phyloP scores from a whole-genome alignment of 495 filamentous ascomycete species.

The Rhizodiscina lignyota region DNA sequence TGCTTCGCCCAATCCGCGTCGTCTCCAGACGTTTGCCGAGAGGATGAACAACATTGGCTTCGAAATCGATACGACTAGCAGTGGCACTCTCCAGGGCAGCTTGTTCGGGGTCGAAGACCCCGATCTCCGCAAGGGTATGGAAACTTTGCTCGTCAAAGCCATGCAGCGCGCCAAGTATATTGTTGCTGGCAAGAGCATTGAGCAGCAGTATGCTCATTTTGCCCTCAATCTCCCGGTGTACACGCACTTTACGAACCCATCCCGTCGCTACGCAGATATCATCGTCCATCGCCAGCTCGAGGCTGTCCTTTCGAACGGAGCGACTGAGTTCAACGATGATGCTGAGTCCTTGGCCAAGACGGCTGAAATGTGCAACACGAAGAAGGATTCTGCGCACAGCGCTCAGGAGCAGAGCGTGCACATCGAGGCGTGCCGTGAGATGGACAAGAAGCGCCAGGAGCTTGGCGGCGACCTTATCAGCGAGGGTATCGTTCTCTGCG shows the following conservation, averaged over 20 bases:
- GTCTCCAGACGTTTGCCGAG: conserved; percentile 78
- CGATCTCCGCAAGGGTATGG: conserved; percentile 91
- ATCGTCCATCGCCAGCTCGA: conserved; percentile 94
- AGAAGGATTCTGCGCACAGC: conserved; percentile 95
- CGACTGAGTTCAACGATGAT: conserved; percentile 78
- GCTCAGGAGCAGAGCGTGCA: conserved; percentile 98
- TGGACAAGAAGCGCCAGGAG: conserved; percentile 76
- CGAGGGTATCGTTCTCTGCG: conserved; percentile 91
- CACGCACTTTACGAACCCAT: conserved; percentile 94
- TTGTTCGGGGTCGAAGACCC: conserved; percentile 78
- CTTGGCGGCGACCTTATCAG: conserved; percentile 84
- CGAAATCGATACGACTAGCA: conserved; percentile 75
- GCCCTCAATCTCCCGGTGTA: conserved; percentile 84
- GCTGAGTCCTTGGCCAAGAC: conserved; percentile 78
- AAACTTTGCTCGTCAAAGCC: conserved; percentile 80
- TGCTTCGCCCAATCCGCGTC: conserved; percentile 65
- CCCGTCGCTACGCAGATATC: conserved; percentile 85
- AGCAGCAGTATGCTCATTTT: conserved; percentile 71
- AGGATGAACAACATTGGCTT: conserved; percentile 84
- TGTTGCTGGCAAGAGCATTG: conserved; percentile 54
- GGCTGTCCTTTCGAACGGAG: conserved; percentile 62
- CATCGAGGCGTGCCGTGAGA: conserved; percentile 87
- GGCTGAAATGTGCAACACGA: conserved; percentile 90
- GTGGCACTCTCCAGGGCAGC: conserved; percentile 79
- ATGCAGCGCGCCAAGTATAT: conserved; percentile 96